phyloP scores from a whole-genome alignment of 2,329 filamentous ascomycete species.

The Keithomyces neogunnii region DNA sequence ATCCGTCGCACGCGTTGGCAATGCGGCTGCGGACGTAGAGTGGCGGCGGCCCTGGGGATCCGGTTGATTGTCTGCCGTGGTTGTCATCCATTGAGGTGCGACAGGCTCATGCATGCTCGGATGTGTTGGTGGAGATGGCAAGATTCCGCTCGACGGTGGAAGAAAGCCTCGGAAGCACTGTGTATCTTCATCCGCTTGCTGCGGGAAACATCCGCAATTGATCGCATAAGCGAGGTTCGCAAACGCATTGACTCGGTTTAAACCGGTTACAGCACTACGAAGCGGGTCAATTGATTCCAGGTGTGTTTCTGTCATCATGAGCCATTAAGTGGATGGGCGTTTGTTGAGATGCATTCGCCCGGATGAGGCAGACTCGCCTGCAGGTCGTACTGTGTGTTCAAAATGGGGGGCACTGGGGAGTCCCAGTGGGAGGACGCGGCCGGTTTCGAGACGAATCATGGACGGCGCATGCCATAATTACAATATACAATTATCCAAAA shows the following conservation, averaged over 20 bases:
- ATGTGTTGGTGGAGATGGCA: neutral
- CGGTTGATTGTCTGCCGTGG: neutral
- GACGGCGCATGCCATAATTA: no score
- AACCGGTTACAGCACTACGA: no score
- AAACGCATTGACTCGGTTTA: neutral
- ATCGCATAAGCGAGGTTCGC: neutral
- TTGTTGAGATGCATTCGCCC: no score
- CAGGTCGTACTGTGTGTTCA: no score
- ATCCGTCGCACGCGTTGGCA: conserved; percentile 45
- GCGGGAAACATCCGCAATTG: neutral
- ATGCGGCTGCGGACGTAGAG: conserved; percentile 33
- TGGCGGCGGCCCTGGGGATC: neutral
- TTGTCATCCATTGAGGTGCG: conserved; percentile 1
- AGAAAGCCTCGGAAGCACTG: conserved; percentile 4
- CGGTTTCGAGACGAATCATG: no score
- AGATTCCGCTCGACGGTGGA: neutral
- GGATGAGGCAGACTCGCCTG: no score
- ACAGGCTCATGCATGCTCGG: neutral
- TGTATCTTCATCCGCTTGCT: neutral
- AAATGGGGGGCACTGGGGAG: no score
- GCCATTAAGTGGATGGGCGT: no score
- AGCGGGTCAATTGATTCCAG: no score
- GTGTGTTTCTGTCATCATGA: no score
- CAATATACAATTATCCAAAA: no score
- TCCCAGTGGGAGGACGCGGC: no score